Evolutionary conservation across 352 stramenopile genomes (phyloP), one percentile per base, ranked within the genome.

Genomic region (Phytophthora meadii): DNA sequence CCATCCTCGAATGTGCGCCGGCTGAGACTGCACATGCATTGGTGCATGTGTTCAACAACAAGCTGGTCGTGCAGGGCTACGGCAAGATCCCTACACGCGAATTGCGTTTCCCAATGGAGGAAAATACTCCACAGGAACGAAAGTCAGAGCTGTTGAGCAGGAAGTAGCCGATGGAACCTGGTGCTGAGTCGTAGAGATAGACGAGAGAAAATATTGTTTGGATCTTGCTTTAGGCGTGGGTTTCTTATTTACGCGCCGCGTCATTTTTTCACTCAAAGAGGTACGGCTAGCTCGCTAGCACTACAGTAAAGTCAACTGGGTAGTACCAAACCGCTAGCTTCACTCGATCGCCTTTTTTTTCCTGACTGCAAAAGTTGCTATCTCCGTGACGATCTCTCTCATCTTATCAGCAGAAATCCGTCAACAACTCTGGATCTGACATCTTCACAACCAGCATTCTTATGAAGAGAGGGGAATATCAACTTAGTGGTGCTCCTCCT

Each of bases 1-100:
- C 83, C 24, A 77, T 92, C 11, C 72, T 95, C 2, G 85, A 95
- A 72, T 91, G 82, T 55, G 54, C 69, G 54, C 74, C 77, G 17
- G 48, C 65, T 11, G 83, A 90, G 45, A 88, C 70, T 22, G 79
- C 86, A 19, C 80, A 92, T 62, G 81, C 83, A 4, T 46, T 86
- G 27, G 81, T 92, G 34, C 74, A 87, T 59, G 68, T 95, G 25
- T 78, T 81, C 51, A 46, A 62, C 0, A 72, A 91, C 52, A 79
- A 73, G 39, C 11, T 92, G 42, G 67, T 87, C 4, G 61, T 92
- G 10, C 64, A 82, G 10, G 86, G 82, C 19, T 80, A 76, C 30
- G 85, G 83, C 39, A 91, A 88, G 60, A 72, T 92, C 27, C 79
- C 78, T 5, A 77, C 78, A 45, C 81, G 81, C 1, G 74, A 83